Conservation (phyloP, 2,329 filamentous ascomycete genomes). For the Venturia pyrina region DNA sequence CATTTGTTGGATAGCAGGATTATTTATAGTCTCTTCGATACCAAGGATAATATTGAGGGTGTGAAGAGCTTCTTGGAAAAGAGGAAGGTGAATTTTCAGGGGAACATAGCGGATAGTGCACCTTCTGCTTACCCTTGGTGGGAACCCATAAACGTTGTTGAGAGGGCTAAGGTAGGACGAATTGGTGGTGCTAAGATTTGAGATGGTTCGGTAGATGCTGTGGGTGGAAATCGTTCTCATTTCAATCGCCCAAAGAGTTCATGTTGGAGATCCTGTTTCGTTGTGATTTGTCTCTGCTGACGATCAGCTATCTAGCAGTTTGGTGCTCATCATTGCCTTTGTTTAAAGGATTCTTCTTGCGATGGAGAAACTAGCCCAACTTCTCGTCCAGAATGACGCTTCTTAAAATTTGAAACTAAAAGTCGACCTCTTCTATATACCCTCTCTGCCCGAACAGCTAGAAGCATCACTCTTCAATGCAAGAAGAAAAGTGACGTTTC, state of each 20-base stretch:
- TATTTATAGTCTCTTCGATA: slow-evolving; percentile 51
- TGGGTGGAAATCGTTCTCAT: not conserved
- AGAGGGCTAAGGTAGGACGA: slow-evolving; percentile 24
- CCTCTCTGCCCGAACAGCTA: too few species aligned
- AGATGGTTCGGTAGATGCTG: not conserved
- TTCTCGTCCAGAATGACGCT: too few species aligned
- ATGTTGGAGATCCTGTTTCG: not conserved
- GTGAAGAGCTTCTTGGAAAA: slow-evolving; percentile 62
- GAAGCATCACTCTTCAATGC: too few species aligned
- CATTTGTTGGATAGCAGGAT: slow-evolving; percentile 60
- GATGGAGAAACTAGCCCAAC: too few species aligned
- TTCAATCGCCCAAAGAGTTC: not conserved
- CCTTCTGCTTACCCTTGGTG: slow-evolving; percentile 60
- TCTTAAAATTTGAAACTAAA: too few species aligned
- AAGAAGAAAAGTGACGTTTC: too few species aligned
- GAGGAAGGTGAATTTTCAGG: slow-evolving; percentile 51
- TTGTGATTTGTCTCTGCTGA: not conserved
- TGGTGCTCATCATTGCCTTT: not conserved
- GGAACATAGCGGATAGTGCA: slow-evolving; percentile 48
- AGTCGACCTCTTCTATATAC: too few species aligned
- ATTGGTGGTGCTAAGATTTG: slow-evolving; percentile 1
- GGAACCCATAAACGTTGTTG: slow-evolving; percentile 42
- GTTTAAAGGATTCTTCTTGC: too few species aligned
- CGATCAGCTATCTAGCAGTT: not conserved
- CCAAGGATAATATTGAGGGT: slow-evolving; percentile 54